Base-by-base conservation (phyloP, 2,329 filamentous ascomycete genomes). In the Trichoderma harzianum region DNA sequence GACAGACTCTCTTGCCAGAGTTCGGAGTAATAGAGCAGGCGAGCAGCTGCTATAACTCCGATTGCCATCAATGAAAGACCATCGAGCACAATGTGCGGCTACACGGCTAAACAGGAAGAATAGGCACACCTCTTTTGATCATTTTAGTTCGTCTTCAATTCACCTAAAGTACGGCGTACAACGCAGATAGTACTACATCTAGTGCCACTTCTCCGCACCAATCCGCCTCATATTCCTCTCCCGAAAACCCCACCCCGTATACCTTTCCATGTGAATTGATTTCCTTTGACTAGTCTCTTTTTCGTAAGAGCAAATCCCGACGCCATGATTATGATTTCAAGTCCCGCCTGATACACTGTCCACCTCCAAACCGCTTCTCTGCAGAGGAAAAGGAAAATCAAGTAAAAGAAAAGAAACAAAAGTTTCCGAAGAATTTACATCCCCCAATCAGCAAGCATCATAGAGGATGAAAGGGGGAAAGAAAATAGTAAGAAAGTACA, bases 331-430 rank as follows among this genome's bases (percentile, higher is more conserved):
- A 72, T 73, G 76, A 76, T 80, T 78, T 79, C 77, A 78, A 79
- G 77, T 73, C 80, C 79, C 78, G 79, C 79, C 78, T 69, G 76
- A 79, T 79, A 75, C 30, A 73, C 71, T 21, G 66, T 74, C 72
- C 74, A 72, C 74, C 74, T 61, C 74, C 74, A 62, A 67, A 57
- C 28, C 70, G 63, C 61, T 71, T 34, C 47, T 68, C 43, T 72
- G 21, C 55, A 68, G 63, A 55, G 24, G 24, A 65, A 32, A 26
- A 0, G 39, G 10, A 10, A 47, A 24, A 26, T 24, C 26, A 24
- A 32, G 7, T 32, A 8, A 39, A 32, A 18, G 28, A 60, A 2
- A 68, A 18, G 32, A 47, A 39, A 47, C 14, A 60, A 32, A 24
- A 21, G 47, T 24, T 61, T 34, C 16, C 14, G n/a, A 28, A 57